Percentiles rank a stretch among this genome's conserved stretches.
Evolutionary conservation across 352 stramenopile genomes (phyloP).

Genomic region (Aphanomyces stellatus): DNA sequence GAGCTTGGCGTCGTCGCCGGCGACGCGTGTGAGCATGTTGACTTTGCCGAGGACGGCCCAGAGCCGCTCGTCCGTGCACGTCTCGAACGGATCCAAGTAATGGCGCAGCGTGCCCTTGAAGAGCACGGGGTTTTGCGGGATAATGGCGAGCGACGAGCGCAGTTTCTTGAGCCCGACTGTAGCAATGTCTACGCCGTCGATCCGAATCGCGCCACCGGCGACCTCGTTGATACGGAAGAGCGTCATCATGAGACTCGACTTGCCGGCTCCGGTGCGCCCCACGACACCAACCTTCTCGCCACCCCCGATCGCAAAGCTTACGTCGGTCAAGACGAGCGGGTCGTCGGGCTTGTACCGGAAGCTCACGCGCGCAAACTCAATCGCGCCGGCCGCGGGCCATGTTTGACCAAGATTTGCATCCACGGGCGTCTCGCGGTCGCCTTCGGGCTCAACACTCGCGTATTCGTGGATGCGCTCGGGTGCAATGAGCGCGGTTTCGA

Average conservation of each 20-base stretch:
- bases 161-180: slow-evolving; percentile 20
- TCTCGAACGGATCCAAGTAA: slow-evolving; percentile 68
- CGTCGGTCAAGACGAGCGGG: too few species aligned
- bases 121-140: slow-evolving; percentile 27
- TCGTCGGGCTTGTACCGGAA: too few species aligned
- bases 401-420: too few species aligned
- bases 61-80: slow-evolving; percentile 37
- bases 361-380: too few species aligned
- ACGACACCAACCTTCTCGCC: slow-evolving; percentile 33
- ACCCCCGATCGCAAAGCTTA: slow-evolving; percentile 31
- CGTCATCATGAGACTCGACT: slow-evolving; percentile 19
- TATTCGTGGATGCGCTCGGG: too few species aligned
- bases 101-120: slow-evolving; percentile 73
- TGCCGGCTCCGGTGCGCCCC: slow-evolving; percentile 23
- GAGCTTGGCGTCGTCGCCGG: slow-evolving; percentile 24
- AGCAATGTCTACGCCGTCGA: slow-evolving; percentile 21
- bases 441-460: too few species aligned
- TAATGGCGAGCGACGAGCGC: slow-evolving; percentile 19
- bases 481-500: too few species aligned
- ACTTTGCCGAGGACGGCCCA: slow-evolving; percentile 48
- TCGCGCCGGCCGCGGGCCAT: too few species aligned
- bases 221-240: slow-evolving; percentile 38
- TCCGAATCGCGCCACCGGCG: slow-evolving; percentile 30
- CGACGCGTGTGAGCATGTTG: slow-evolving; percentile 27
- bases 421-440: too few species aligned